phyloP scores from a whole-genome alignment of 768 basidiomycete genomes.

The Boletus rubroflammeus region DNA sequence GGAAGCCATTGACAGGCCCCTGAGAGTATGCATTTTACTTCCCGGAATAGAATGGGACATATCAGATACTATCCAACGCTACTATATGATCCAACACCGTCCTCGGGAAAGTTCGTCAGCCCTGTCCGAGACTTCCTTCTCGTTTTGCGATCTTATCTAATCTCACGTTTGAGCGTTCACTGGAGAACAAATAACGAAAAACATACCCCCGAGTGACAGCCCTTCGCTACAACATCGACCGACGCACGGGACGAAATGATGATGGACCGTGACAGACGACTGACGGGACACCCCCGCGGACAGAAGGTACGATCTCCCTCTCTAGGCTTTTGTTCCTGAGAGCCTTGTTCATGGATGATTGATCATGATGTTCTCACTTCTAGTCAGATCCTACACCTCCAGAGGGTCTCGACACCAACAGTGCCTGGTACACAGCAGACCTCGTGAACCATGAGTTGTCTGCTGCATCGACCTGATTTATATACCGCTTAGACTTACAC shows the following conservation, averaged over 20 bases:
- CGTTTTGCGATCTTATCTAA: background rate
- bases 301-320: conserved; percentile 62
- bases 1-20: too few relatives aligned
- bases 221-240: conserved; percentile 80
- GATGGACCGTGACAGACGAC: conserved; percentile 85
- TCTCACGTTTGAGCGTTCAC: background rate
- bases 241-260: conserved; percentile 94
- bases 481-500: conserved; percentile 17
- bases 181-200: conserved; percentile 18
- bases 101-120: too few relatives aligned
- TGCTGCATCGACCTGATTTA: conserved; percentile 15
- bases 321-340: background rate
- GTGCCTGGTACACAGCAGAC: conserved; percentile 64
- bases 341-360: background rate
- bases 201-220: too few relatives aligned
- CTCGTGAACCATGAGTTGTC: conserved; percentile 29
- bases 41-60: background rate
- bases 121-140: too few relatives aligned
- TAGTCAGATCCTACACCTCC: conserved; percentile 71
- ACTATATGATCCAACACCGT: too few relatives aligned
- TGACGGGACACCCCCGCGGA: conserved; percentile 85
- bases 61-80: background rate
- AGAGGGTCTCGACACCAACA: conserved; percentile 66
- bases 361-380: background rate
- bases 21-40: background rate